Conservation (phyloP, 1,284 basidiomycete species). For the Fomitopsis pinicola region DNA sequence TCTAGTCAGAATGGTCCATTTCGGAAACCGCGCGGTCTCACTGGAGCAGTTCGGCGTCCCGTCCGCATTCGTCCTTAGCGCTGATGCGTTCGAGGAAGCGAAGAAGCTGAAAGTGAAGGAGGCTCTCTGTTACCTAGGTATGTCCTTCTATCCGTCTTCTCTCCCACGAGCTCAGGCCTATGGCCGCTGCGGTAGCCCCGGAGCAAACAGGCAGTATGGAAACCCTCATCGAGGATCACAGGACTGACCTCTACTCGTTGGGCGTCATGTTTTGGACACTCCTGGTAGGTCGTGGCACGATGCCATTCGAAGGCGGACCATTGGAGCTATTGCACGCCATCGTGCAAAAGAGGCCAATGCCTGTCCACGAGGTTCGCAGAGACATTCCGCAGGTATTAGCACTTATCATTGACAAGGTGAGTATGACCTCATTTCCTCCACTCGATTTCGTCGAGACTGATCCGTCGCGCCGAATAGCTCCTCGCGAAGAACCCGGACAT, state of each 20-base stretch:
- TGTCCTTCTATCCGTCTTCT: background rate
- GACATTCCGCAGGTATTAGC: slow-evolving; percentile 71
- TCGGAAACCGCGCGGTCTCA: slow-evolving; percentile 71
- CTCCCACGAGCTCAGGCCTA: background rate
- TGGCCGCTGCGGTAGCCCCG: slow-evolving; percentile 35
- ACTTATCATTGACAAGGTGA: slow-evolving; percentile 61
- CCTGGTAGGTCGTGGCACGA: slow-evolving; percentile 60
- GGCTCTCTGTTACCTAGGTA: slow-evolving; percentile 58
- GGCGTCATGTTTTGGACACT: slow-evolving; percentile 70
- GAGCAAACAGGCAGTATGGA: slow-evolving; percentile 72
- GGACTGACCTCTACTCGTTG: slow-evolving; percentile 68
- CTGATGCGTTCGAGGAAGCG: slow-evolving; percentile 48
- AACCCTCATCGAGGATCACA: slow-evolving; percentile 62
- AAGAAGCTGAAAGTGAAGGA: slow-evolving; percentile 69
- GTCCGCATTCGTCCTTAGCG: slow-evolving; percentile 57
- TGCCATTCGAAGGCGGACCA: slow-evolving; percentile 69
- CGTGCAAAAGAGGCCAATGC: slow-evolving; percentile 66
- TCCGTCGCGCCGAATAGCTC: slow-evolving; percentile 34
- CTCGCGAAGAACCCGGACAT: slow-evolving; percentile 59
- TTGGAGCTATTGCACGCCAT: slow-evolving; percentile 64
- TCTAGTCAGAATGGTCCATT: slow-evolving; percentile 64
- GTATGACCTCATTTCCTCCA: slow-evolving; percentile 2
- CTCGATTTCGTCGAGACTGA: background rate
- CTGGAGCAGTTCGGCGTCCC: slow-evolving; percentile 67
- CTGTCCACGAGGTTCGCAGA: slow-evolving; percentile 67